Evolutionary conservation across 148 eudicot species (phyloP).

Genomic region (Salicornia ramosissima): DNA sequence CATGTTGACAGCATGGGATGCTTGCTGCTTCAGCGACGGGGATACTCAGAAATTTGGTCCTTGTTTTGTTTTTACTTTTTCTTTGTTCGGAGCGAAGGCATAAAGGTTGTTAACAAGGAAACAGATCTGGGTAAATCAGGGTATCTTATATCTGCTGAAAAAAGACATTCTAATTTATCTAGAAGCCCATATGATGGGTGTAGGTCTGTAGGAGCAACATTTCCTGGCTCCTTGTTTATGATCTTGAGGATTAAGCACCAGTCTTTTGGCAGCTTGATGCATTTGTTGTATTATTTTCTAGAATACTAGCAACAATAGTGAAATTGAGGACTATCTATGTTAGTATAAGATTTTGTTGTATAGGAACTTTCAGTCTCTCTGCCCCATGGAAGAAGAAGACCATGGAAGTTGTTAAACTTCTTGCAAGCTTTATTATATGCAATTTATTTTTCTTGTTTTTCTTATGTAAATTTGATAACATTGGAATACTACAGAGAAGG

Average conservation of each 20-base stretch:
- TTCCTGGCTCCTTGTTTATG: not conserved
- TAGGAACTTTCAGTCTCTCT: not conserved
- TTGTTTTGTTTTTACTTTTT: too few relatives aligned
- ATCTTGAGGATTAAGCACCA: not conserved
- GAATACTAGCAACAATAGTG: not conserved
- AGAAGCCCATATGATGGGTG: not conserved
- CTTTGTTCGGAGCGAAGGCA: not conserved
- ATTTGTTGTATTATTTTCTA: not conserved
- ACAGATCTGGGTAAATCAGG: not conserved
- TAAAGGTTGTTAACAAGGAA: not conserved
- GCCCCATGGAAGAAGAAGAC: not conserved
- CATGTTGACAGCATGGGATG: not conserved
- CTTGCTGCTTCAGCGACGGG: not conserved
- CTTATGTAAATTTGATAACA: not conserved
- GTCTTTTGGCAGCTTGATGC: not conserved
- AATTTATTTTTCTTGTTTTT: too few relatives aligned
- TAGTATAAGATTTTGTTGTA: not conserved
- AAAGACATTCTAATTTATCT: not conserved
- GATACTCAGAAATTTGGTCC: not conserved
- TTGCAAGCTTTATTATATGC: not conserved
- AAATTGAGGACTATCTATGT: not conserved
- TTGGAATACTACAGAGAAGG: not conserved
- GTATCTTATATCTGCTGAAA: not conserved
- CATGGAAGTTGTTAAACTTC: slow-evolving; percentile 5
- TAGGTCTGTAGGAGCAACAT: not conserved